These are phyloP conservation scores for Hypoxylon sp. DNA, from an alignment of 2,329 filamentous ascomycete species.

Conservation along the genomic window DNA sequence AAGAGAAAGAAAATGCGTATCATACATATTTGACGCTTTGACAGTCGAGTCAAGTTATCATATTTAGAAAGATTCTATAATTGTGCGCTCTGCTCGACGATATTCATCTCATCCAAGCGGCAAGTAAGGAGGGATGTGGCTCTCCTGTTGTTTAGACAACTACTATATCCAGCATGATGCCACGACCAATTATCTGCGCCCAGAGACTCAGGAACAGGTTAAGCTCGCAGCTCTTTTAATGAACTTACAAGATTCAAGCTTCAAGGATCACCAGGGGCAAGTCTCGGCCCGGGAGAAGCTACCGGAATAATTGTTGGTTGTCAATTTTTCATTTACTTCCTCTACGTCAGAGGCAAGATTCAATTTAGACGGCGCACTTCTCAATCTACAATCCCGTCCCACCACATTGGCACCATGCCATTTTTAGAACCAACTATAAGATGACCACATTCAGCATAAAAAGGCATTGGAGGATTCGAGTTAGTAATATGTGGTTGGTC, in stretches of 20 bases:
- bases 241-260: conserved; percentile 15
- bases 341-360: conserved; percentile 28
- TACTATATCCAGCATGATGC: conserved; percentile 14
- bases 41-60: not conserved
- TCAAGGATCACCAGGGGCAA: conserved; percentile 40
- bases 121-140: conserved; percentile 6
- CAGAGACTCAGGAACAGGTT: conserved; percentile 34
- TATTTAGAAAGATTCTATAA: conserved; percentile 1
- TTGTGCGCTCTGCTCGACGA: not conserved
- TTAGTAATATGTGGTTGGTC: conserved; percentile 14
- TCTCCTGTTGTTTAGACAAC: not conserved
- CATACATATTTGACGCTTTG: conserved; percentile 8
- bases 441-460: conserved; percentile 9
- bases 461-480: conserved; percentile 22
- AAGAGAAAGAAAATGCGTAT: conserved; percentile 7
- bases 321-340: conserved; percentile 5
- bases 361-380: conserved; percentile 25
- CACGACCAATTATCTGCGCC: conserved; percentile 21
- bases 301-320: conserved; percentile 17
- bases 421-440: conserved; percentile 31
- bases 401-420: conserved; percentile 11
- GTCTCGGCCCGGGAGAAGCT: conserved; percentile 18
- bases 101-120: not conserved
- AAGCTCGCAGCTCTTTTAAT: conserved; percentile 29
- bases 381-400: conserved; percentile 1